These are phyloP conservation scores for Fusarium setosum DNA, from an alignment of 2,329 filamentous ascomycete species.

Conservation along the genomic window DNA sequence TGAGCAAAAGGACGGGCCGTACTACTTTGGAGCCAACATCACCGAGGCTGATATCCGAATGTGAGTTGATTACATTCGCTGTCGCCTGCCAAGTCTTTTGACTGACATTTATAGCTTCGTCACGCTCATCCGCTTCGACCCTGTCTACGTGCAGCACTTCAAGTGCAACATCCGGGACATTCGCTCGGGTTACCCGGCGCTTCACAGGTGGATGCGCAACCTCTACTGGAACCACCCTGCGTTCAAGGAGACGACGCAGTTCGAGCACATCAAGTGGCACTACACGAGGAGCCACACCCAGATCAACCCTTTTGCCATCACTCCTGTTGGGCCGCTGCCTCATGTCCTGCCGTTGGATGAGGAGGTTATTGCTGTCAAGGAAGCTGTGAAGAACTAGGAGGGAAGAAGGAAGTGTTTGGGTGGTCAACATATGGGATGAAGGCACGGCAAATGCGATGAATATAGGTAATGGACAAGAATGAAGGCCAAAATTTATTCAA, in stretches of 20 bases:
- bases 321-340: slow-evolving; percentile 85
- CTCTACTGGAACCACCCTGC: slow-evolving; percentile 87
- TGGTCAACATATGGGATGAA: not conserved
- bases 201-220: slow-evolving; percentile 85
- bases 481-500: too few relatives aligned
- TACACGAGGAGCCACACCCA: slow-evolving; percentile 71
- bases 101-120: slow-evolving; percentile 59
- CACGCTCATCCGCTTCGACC: slow-evolving; percentile 80
- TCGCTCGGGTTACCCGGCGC: slow-evolving; percentile 81
- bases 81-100: too few relatives aligned
- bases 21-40: slow-evolving; percentile 78
- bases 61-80: slow-evolving; percentile 48
- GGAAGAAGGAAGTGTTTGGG: not conserved
- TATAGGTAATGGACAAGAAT: too few relatives aligned
- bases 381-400: slow-evolving; percentile 28
- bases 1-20: slow-evolving; percentile 64
- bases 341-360: slow-evolving; percentile 82
- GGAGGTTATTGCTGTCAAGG: slow-evolving; percentile 73
- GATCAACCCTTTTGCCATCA: slow-evolving; percentile 79
- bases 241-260: slow-evolving; percentile 86
- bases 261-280: slow-evolving; percentile 92
- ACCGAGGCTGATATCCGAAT: slow-evolving; percentile 88
- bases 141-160: slow-evolving; percentile 89
- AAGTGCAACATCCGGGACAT: slow-evolving; percentile 90
- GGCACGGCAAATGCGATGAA: too few relatives aligned